Evolutionary conservation across 768 basidiomycete species (phyloP), one percentile per base, ranked within the genome.

Genomic region (Pisolithus microcarpus): DNA sequence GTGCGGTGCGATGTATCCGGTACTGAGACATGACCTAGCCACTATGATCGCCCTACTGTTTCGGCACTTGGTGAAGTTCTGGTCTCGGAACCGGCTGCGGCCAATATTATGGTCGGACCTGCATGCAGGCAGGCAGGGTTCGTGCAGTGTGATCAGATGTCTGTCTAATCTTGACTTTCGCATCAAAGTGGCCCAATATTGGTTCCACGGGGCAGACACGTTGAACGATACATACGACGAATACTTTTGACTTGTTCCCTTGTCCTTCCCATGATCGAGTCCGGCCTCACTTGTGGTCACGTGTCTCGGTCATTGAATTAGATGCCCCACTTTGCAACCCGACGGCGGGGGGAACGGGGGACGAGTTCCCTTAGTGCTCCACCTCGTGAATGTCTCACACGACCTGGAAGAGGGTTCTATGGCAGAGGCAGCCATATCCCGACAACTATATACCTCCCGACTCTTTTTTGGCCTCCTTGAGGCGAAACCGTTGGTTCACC

Each of bases 381-480:
- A 21, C 7, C 23, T 43, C 5, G 18, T 23, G 19, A 9, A 46
- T 65, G 68, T 63, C 61, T 37, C 31, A 46, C 38, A 56, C 49
- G 39, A 56, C 60, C 59, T 91, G 87, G 87, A 79, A 81, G 64
- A 84, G 80, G 59, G 76, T 84, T 37, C 77, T 92, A n/a, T 92
- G 88, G 89, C 84, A 81, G 66, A 70, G 62, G 48, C 86, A 85
- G 64, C 70, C 77, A 2, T 84, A 77, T 63, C 84, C 89, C 28
- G 94, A 96, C 68, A 92, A 94, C 65, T 82, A 91, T 71, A 83
- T 96, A 47, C 86, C 89, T 7, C 70, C 74, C 38, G 71, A 66
- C 6, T 75, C 81, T 6, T 96, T 96, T 68, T 75, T 94, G 39
- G 80, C 84, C 0, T 84, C 88, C 51, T 67, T 96, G 58, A 76